Percentiles rank a stretch among this genome's conserved stretches.
Conservation (phyloP, 2,329 filamentous ascomycete species). For the Colletotrichum theobromicola region DNA sequence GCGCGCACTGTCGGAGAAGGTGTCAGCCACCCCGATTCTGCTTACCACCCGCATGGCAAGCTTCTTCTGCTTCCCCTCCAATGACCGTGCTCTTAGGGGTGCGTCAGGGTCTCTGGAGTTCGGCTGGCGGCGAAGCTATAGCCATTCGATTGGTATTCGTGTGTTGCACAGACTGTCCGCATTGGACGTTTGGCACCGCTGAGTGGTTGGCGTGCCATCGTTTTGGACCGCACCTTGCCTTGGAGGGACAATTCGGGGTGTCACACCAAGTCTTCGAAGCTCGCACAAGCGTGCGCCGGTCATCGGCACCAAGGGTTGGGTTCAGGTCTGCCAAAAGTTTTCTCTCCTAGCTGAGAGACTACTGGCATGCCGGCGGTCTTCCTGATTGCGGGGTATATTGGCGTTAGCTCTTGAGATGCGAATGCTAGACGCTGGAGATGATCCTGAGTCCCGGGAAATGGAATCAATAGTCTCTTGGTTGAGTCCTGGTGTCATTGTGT, state of each 20-base stretch:
- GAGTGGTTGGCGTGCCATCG: neutral
- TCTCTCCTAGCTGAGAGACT: neutral
- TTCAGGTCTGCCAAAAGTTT: neutral
- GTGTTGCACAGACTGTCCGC: too few species aligned
- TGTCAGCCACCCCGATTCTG: constrained; percentile 10
- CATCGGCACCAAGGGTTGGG: neutral
- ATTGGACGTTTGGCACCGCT: neutral
- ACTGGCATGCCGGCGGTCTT: neutral
- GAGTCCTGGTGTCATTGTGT: neutral
- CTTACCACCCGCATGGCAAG: neutral
- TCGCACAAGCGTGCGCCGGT: neutral
- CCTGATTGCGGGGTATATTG: neutral
- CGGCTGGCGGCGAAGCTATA: neutral
- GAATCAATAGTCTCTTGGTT: neutral
- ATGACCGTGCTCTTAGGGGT: neutral
- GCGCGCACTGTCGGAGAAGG: neutral
- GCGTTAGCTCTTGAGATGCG: neutral
- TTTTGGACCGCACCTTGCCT: neutral
- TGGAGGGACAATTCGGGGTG: neutral
- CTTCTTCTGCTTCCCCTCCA: neutral
- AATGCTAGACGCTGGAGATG: neutral
- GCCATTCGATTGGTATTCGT: neutral
- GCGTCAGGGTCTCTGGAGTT: neutral
- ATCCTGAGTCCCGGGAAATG: neutral
- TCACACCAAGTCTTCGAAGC: neutral